phyloP scores from a whole-genome alignment of 2,329 filamentous ascomycete species.

The Sporothrix globosa region DNA sequence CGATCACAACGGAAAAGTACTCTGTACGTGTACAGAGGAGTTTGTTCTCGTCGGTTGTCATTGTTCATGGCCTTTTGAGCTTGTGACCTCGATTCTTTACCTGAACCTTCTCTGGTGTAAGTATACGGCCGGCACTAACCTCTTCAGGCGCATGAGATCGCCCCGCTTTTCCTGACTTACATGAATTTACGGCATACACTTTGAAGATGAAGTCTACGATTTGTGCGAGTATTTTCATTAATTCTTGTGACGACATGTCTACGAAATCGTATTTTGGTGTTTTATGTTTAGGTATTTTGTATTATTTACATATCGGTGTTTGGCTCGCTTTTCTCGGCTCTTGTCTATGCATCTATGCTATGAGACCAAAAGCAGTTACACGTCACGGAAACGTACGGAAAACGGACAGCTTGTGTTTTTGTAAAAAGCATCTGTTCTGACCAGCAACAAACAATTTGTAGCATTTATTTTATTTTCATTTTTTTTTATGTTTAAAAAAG shows the following conservation, averaged over 20 bases:
- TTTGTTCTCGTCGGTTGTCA: background rate
- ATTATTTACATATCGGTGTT: background rate
- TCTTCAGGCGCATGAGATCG: no score
- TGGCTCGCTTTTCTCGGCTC: background rate
- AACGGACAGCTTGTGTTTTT: no score
- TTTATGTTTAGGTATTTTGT: background rate
- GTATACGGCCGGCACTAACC: no score
- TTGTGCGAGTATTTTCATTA: background rate
- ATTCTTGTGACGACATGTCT: background rate
- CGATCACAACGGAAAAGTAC: background rate
- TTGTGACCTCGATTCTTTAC: no score
- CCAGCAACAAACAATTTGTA: background rate
- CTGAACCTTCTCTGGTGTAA: no score
- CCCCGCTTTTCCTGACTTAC: background rate
- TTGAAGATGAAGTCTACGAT: background rate
- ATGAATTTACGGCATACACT: background rate
- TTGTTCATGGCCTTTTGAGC: no score
- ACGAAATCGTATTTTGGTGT: background rate
- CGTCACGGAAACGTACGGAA: no score
- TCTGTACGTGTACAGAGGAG: background rate
- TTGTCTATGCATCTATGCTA: background rate
- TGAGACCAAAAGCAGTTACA: background rate
- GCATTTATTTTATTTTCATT: no score
- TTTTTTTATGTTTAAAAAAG: background rate
- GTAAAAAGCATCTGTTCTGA: background rate